Conservation (phyloP, 805 yeast species). For the Spathaspora passalidarum region DNA sequence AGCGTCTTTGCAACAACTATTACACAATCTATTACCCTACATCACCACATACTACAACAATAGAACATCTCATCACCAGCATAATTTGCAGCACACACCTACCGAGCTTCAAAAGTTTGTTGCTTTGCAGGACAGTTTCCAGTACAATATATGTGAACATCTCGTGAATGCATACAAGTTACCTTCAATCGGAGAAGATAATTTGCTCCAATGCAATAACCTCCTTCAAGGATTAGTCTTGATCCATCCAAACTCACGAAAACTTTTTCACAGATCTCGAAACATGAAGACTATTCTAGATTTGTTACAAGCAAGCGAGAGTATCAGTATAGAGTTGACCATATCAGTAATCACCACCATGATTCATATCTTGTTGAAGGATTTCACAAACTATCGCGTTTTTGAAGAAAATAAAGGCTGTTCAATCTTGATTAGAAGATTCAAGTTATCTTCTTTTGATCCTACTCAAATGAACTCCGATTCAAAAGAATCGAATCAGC, state of each 20-base stretch:
- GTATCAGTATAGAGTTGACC: conserved; percentile 13
- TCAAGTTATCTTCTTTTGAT: conserved; percentile 21
- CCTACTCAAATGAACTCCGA: conserved; percentile 2
- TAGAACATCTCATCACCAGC: neutral
- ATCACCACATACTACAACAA: conserved; percentile 10
- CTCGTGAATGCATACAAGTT: conserved; percentile 6
- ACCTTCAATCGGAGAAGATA: neutral
- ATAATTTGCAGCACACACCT: neutral
- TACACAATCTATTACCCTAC: conserved; percentile 10
- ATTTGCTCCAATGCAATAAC: conserved; percentile 22
- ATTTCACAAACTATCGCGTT: conserved; percentile 52
- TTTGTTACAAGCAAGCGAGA: conserved; percentile 17
- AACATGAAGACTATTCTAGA: conserved; percentile 37
- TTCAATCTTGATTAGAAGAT: conserved; percentile 42
- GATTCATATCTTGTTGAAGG: conserved; percentile 56
- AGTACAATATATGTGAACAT: conserved; percentile 46
- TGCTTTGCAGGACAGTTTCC: conserved; percentile 49
- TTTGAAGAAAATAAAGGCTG: conserved; percentile 62
- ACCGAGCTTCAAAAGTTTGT: conserved; percentile 26
- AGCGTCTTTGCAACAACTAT: conserved; percentile 5
- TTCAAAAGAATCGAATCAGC: conserved; percentile 22
- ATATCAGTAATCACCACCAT: conserved; percentile 49
- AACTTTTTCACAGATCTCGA: conserved; percentile 39
- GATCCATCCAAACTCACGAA: conserved; percentile 55
- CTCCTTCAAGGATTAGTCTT: conserved; percentile 59